Base-by-base conservation (phyloP, 805 yeast species). In the Hyphopichia homilentoma region DNA sequence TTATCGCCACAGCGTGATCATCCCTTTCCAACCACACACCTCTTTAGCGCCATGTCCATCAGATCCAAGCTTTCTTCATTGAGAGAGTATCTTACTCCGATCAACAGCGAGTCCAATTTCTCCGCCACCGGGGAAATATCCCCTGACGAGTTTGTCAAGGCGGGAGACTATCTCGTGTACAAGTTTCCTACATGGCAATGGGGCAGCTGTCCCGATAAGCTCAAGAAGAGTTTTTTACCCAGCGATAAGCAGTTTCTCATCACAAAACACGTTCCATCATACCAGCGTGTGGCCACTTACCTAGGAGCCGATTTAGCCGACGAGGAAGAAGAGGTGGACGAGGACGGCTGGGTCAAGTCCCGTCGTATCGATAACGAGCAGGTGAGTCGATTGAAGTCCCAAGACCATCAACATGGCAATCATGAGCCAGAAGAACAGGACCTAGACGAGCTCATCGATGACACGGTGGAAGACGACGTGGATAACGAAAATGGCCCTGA, bases 101-200 rank as follows among this genome's bases (percentile, higher is more conserved):
- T 90, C 2, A 73, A 81, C 27, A 86, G 89, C 57, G 75, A 67
- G n/a, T 88, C 97, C 16, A 86, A 93, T 12, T 93, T 88, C 62
- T 69, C 78, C 34, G 61, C 71, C 30, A 84, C 96, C 0, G 98
- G 98, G 4, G 93, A 90, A 54, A 81, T 93, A 32, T 85, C 96
- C 1, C 98, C 98, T 1, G 95, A 86, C 33, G 98, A 93, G 57
- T 93, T 93, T 61, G 90, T 88, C 7, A 68, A 67, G 34, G 97
- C 98, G 3, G 98, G 98, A 15, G 97, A 93, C 56, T 93, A 87
- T 57, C 64, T 93, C 36, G 89, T 81, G 20, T 81, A 79, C 58
- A 85, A 83, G 67, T 93, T 93, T 55, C 97, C 98, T 2, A 93
- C 97, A 1, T 93, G 98, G 98, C 78, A 79, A 40, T 93, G 98